phyloP scores from a whole-genome alignment of 352 stramenopile species.

The Aphanomyces euteiches region DNA sequence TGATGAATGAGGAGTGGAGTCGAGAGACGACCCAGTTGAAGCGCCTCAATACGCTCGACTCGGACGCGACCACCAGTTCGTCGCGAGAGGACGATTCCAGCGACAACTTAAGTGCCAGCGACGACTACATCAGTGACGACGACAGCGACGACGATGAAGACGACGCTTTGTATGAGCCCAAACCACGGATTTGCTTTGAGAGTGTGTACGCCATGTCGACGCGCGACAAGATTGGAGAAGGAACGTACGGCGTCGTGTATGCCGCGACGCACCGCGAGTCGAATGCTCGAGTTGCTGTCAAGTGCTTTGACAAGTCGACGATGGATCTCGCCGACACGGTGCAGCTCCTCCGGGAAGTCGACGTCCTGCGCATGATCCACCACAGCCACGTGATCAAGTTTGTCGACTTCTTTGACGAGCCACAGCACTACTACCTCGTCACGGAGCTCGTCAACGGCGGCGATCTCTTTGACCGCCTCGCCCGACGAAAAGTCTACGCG shows the following conservation, averaged over 20 bases:
- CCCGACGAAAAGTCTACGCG: conserved; percentile 75
- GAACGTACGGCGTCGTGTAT: conserved; percentile 53
- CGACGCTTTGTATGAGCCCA: background rate
- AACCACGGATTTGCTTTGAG: conserved; percentile 41
- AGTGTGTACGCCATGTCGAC: conserved; percentile 49
- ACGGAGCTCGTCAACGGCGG: conserved; percentile 36
- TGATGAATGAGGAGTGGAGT: too few species aligned
- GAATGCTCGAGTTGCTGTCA: conserved; percentile 47
- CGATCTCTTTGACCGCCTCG: conserved; percentile 81
- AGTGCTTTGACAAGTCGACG: conserved; percentile 42
- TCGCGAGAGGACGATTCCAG: too few species aligned
- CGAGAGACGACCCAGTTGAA: too few species aligned
- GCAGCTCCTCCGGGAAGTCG: background rate
- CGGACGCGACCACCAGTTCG: too few species aligned
- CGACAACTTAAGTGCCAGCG: too few species aligned
- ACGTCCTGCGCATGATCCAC: background rate
- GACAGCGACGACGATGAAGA: too few species aligned
- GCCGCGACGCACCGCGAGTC: conserved; percentile 44
- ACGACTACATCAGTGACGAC: too few species aligned
- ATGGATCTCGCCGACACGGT: conserved; percentile 6
- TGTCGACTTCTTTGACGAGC: background rate
- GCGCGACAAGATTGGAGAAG: conserved; percentile 46
- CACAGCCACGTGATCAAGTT: background rate
- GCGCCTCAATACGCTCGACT: too few species aligned
- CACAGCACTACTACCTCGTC: background rate